These are phyloP conservation scores for Taphrina wiesneri DNA, from an alignment of 1,139 yeast genomes.

Conservation along the genomic window DNA sequence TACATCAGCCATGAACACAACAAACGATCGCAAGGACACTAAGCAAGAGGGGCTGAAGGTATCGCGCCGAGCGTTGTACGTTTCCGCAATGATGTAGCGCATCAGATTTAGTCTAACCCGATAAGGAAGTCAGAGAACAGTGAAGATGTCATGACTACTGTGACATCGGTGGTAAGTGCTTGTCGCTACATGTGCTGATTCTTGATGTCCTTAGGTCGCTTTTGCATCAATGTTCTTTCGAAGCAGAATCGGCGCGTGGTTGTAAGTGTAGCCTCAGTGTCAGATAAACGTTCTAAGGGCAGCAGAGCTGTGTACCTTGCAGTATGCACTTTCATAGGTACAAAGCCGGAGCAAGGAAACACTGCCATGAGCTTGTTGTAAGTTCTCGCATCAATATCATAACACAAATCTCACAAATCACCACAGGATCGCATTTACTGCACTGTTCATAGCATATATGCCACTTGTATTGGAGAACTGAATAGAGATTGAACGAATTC, in stretches of 20 bases:
- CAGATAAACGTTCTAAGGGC: background rate
- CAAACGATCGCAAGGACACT: too few relatives aligned
- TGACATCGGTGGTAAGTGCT: background rate
- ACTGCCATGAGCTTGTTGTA: background rate
- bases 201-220: background rate
- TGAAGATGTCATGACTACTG: background rate
- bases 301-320: background rate
- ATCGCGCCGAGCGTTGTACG: too few relatives aligned
- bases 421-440: conserved; percentile 3
- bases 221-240: conserved; percentile 2
- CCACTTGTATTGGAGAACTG: background rate
- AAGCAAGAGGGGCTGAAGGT: too few relatives aligned
- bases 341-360: background rate
- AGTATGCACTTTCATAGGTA: background rate
- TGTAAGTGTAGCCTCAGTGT: background rate
- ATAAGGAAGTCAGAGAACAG: background rate
- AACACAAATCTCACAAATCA: background rate
- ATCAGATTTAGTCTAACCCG: background rate
- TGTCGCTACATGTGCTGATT: too few relatives aligned
- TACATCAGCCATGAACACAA: too few relatives aligned
- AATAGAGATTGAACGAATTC: too few relatives aligned
- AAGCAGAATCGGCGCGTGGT: background rate
- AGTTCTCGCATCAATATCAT: background rate
- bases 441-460: background rate
- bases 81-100: too few relatives aligned